Conservation (phyloP, 1,284 basidiomycete species). For the Sphaerobolus stellatus region DNA sequence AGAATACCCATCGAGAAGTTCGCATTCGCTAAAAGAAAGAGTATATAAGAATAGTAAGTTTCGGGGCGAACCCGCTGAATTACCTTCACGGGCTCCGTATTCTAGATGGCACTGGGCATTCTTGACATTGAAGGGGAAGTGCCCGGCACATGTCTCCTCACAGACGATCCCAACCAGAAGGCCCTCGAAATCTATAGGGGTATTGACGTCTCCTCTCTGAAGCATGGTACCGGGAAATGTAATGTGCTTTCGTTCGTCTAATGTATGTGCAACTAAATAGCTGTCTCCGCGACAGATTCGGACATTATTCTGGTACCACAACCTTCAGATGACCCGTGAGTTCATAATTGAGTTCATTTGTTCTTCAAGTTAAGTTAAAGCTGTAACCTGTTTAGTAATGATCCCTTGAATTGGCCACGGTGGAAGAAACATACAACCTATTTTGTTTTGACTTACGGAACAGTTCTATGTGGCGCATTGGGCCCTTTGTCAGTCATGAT, state of each 20-base stretch:
- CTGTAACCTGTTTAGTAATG: conserved; percentile 20
- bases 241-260: background rate
- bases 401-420: conserved; percentile 47
- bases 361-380: background rate
- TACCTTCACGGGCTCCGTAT: background rate
- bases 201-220: conserved; percentile 32
- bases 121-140: conserved; percentile 35
- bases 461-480: conserved; percentile 21
- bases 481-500: conserved; percentile 11
- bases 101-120: conserved; percentile 39
- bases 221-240: conserved; percentile 38
- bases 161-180: conserved; percentile 31
- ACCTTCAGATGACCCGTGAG: conserved; percentile 41
- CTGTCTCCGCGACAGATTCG: too few relatives aligned
- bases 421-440: conserved; percentile 41
- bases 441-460: conserved; percentile 2
- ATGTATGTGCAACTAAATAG: too few relatives aligned
- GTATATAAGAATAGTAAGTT: too few relatives aligned
- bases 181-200: conserved; percentile 16
- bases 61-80: too few relatives aligned
- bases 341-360: background rate
- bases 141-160: conserved; percentile 43
- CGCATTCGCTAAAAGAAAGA: too few relatives aligned
- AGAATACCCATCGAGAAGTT: too few relatives aligned
- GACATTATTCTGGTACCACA: conserved; percentile 46